Base-by-base conservation (phyloP, 169 alveolate species). In the Besnoitia besnoiti region DNA sequence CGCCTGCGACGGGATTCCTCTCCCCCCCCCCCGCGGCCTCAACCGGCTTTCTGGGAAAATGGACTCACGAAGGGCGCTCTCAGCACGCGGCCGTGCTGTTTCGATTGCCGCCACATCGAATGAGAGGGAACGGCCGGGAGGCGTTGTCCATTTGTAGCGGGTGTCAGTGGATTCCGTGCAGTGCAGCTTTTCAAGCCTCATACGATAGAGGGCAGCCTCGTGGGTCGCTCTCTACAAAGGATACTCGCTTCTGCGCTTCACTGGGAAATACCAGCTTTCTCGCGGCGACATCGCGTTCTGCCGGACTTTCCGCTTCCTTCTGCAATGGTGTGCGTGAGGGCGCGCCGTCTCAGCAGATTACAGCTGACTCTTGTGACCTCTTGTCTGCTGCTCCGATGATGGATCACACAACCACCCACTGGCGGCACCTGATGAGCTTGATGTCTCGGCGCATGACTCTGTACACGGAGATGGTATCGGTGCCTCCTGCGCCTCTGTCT, bases 391-490 rank as follows among this genome's bases (percentile, higher is more conserved):
- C 89, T 1, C 89, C 89, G 5, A 80, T 80, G 89, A 80, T 80
- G 89, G 89, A 80, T 24, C 46, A 80, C 46, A 80, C 89, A 21
- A 42, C 42, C 30, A 12, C 33, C 24, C 89, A 80, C 73, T 80
- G 62, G 73, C 61, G 89, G 19, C 21, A 7, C 35, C 46, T 80
- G 46, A 47, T 80, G 62, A 47, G 89, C 19, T 47, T 80, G 75
- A 27, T 80, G 46, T 46, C 89, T 1, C 40, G 75, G 21, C 62
- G 44, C 30, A 12, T 47, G 47, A 47, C 89, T 24, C 35, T 80
- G 47, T 80, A 80, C 39, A 80, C 89, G 46, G 89, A 80, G 73
- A 80, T 80, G 89, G 75, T 80, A n/a, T 3, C 75, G 2, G 47
- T 47, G 39, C 62, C 62, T 8, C 50, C 89, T 14, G 80, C 42